Percentiles rank a stretch among this genome's conserved stretches.
These are phyloP conservation scores for Annulohypoxylon maeteangense DNA, from an alignment of 495 filamentous ascomycete species.

Conservation along the genomic window DNA sequence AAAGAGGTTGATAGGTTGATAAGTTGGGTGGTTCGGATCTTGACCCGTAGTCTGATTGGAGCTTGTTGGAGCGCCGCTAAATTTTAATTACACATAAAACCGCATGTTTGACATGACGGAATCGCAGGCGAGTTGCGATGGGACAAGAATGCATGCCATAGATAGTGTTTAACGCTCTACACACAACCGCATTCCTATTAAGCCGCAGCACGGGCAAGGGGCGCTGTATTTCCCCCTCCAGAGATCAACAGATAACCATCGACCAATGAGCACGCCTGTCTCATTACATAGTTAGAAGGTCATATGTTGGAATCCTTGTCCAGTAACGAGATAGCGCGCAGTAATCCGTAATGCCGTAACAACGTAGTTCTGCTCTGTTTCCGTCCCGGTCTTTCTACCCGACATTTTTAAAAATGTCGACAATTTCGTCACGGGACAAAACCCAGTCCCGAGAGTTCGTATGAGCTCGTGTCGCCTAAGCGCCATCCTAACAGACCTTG, in stretches of 20 bases:
- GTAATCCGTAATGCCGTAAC: conserved; percentile 18
- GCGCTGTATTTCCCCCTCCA: conserved; percentile 19
- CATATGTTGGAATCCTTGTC: conserved; percentile 29
- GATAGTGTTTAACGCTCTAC: conserved; percentile 18
- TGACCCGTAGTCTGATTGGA: conserved; percentile 10
- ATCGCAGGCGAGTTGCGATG: conserved; percentile 26
- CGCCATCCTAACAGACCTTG: conserved; percentile 10
- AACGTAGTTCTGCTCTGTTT: background rate
- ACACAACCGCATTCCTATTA: conserved; percentile 7
- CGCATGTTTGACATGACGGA: conserved; percentile 36
- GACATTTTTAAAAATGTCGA: background rate
- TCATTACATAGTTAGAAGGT: conserved; percentile 29
- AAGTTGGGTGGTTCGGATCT: background rate
- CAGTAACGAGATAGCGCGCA: conserved; percentile 33
- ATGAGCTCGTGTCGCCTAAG: conserved; percentile 7
- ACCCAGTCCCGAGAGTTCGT: background rate
- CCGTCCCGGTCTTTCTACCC: background rate
- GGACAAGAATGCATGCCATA: conserved; percentile 31
- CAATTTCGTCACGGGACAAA: conserved; percentile 7
- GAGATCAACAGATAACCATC: conserved; percentile 42
- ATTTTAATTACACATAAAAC: conserved; percentile 26
- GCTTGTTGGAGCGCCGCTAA: conserved; percentile 8
- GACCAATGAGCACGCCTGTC: conserved; percentile 24
- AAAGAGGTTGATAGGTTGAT: background rate
- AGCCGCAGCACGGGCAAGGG: conserved; percentile 37